Evolutionary conservation across 192 early-diverging fungal genomes (phyloP).

Genomic region (Irineochytrium annulatum): DNA sequence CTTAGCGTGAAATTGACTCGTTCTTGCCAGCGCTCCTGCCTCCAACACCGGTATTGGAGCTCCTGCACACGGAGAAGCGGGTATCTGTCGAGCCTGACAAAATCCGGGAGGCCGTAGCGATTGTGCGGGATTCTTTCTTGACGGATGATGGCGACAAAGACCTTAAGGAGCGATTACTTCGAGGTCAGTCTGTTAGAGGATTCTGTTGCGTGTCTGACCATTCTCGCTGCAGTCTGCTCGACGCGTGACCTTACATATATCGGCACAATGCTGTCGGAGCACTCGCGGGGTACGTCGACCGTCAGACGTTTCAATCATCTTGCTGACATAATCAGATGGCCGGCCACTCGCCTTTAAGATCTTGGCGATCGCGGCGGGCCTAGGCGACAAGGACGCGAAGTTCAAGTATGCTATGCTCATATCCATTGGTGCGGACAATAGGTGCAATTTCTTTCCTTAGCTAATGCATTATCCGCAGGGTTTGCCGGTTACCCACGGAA

Average conservation of each 20-base stretch:
- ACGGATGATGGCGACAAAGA: not conserved
- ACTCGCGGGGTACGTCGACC: too few relatives aligned
- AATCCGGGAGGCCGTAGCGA: not conserved
- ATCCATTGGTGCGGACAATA: too few relatives aligned
- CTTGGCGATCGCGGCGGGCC: conserved; percentile 9
- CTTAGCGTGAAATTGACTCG: too few relatives aligned
- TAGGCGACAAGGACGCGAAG: conserved; percentile 28
- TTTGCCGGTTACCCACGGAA: not conserved
- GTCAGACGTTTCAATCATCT: too few relatives aligned
- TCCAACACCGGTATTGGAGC: conserved; percentile 11
- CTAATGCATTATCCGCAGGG: too few relatives aligned
- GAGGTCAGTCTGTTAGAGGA: not conserved
- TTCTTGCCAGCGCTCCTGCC: conserved; percentile 13
- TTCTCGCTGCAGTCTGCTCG: conserved; percentile 7
- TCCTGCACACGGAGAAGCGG: conserved; percentile 4
- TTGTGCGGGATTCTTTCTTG: not conserved
- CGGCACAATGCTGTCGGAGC: conserved; percentile 7
- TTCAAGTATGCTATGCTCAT: conserved; percentile 26
- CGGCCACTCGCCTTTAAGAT: conserved; percentile 12
- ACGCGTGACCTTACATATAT: conserved; percentile 5
- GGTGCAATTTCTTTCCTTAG: too few relatives aligned
- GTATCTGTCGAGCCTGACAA: not conserved
- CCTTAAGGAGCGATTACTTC: not conserved
- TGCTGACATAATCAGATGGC: conserved; percentile 2
- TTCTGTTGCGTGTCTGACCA: not conserved